Evolutionary conservation across 495 filamentous ascomycete genomes (phyloP).

Genomic region (Penicillium waksmanii): DNA sequence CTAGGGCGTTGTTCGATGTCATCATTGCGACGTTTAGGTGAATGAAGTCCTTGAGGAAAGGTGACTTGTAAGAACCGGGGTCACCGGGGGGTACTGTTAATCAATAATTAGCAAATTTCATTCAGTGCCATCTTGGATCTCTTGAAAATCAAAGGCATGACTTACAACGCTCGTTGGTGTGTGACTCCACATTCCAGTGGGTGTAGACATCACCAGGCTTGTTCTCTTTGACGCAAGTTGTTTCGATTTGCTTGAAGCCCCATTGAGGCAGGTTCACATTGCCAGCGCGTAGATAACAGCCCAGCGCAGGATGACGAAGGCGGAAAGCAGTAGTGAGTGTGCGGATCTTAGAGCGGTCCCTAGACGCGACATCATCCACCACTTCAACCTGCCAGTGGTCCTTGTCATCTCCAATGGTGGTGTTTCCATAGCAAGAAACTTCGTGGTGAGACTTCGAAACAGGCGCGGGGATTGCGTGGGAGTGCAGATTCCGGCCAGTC

Average conservation of each 20-base stretch:
- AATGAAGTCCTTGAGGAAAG: conserved; percentile 94
- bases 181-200: conserved; percentile 98
- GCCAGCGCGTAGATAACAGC: conserved; percentile 93
- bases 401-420: conserved; percentile 96
- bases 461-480: conserved; percentile 85
- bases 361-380: conserved; percentile 82
- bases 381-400: conserved; percentile 97
- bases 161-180: conserved; percentile 93
- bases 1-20: conserved; percentile 98
- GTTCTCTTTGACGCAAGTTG: conserved; percentile 92
- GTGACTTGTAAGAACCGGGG: conserved; percentile 92
- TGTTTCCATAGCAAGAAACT: conserved; percentile 94
- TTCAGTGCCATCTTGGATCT: neutral
- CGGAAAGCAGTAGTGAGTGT: conserved; percentile 95
- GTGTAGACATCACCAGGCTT: conserved; percentile 91
- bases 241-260: conserved; percentile 99
- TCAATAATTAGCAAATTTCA: conserved; percentile 4
- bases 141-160: conserved; percentile 17
- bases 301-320: conserved; percentile 78
- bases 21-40: conserved; percentile 99
- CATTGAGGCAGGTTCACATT: conserved; percentile 97
- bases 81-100: conserved; percentile 81
- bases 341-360: conserved; percentile 81
- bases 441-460: conserved; percentile 87
- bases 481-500: conserved; percentile 96